Evolutionary conservation across 768 basidiomycete species (phyloP).

Genomic region (Mycena sanguinolenta): DNA sequence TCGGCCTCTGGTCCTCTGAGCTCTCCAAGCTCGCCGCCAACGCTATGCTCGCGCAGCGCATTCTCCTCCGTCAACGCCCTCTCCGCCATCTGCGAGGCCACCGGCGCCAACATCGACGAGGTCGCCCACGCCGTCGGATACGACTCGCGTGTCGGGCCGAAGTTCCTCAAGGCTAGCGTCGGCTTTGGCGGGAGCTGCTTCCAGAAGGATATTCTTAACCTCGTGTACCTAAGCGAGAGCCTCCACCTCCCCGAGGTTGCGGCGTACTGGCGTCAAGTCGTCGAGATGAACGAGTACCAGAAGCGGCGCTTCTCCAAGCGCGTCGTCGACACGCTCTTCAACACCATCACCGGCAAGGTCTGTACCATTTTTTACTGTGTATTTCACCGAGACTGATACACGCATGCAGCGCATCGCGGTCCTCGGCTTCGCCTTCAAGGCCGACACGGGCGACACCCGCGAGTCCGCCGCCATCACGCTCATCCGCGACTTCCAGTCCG

Average conservation of each 20-base stretch:
- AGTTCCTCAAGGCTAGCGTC: constrained; percentile 95
- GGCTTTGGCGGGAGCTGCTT: constrained; percentile 99
- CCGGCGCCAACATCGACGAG: constrained; percentile 98
- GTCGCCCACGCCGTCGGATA: constrained; percentile 94
- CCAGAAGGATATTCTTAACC: constrained; percentile 99
- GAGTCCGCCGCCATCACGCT: constrained; percentile 97
- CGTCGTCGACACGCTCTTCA: constrained; percentile 98
- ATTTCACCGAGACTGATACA: not conserved
- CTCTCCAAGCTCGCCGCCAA: constrained; percentile 99
- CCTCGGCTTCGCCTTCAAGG: constrained; percentile 99
- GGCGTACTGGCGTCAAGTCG: constrained; percentile 97
- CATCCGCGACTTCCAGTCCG: constrained; percentile 92
- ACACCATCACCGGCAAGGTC: constrained; percentile 96
- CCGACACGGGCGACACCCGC: constrained; percentile 98
- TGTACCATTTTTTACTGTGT: constrained; percentile 34
- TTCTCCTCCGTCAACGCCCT: constrained; percentile 98
- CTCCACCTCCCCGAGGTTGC: constrained; percentile 97
- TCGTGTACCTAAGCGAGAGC: constrained; percentile 96
- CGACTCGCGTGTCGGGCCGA: constrained; percentile 93
- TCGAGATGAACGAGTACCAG: constrained; percentile 99
- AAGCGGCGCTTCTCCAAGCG: constrained; percentile 95
- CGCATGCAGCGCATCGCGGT: constrained; percentile 85
- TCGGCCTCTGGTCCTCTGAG: constrained; percentile 98
- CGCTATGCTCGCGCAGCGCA: constrained; percentile 99
- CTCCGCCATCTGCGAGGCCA: constrained; percentile 98